These are phyloP conservation scores for Ustilago cynodontis DNA, from an alignment of 1,284 basidiomycete species.

Conservation along the genomic window DNA sequence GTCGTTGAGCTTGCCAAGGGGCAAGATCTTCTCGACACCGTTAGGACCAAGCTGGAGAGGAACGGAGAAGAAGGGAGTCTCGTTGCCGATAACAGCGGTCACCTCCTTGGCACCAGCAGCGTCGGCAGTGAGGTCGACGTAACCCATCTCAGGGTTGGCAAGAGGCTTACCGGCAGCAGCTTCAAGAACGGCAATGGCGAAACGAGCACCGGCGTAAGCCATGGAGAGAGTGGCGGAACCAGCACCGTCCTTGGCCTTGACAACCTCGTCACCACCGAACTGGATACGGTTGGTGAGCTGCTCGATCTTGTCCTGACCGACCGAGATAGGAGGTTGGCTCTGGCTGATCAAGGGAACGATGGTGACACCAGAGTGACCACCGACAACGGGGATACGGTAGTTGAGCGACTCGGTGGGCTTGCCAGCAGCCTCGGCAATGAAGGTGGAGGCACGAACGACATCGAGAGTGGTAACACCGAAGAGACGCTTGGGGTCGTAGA, in stretches of 20 bases:
- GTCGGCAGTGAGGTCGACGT: conserved; percentile 66
- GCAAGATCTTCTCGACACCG: conserved; percentile 74
- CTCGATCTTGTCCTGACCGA: conserved; percentile 73
- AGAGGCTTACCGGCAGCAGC: conserved; percentile 61
- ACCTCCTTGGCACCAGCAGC: conserved; percentile 61
- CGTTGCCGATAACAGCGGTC: conserved; percentile 57
- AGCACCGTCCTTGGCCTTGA: conserved; percentile 88
- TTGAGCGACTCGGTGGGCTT: conserved; percentile 75
- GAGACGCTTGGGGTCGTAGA: conserved; percentile 84
- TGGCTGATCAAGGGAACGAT: conserved; percentile 96
- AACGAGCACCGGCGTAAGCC: conserved; percentile 77
- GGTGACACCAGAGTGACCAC: conserved; percentile 95
- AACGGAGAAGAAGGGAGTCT: conserved; percentile 66
- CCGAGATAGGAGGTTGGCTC: conserved; percentile 70
- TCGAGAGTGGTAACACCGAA: conserved; percentile 99
- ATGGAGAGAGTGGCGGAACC: conserved; percentile 91
- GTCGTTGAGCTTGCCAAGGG: conserved; percentile 73
- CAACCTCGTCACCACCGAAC: conserved; percentile 91
- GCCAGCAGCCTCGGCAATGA: conserved; percentile 84
- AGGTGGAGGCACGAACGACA: conserved; percentile 95
- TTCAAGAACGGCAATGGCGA: conserved; percentile 63
- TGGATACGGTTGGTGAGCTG: conserved; percentile 87
- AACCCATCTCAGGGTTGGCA: conserved; percentile 62
- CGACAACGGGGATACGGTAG: conserved; percentile 83
- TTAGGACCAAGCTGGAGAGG: conserved; percentile 66